phyloP scores from a whole-genome alignment of 2,329 filamentous ascomycete species.

The Nemania abortiva region DNA sequence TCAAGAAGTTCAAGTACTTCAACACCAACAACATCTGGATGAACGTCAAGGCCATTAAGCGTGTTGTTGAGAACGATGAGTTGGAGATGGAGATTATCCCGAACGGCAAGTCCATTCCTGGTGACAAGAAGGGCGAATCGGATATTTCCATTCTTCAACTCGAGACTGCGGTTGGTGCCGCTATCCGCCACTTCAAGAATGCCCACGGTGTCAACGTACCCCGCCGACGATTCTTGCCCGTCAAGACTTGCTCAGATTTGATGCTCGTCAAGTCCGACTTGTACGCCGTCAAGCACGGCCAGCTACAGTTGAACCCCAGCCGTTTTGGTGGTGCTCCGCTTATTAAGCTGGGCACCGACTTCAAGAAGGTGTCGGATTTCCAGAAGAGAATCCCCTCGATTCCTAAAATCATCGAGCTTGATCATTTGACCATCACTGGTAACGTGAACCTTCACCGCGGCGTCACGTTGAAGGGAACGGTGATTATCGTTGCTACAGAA shows the following conservation, averaged over 20 bases:
- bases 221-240: conserved; percentile 95
- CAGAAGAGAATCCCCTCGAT: conserved; percentile 88
- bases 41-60: conserved; percentile 97
- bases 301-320: conserved; percentile 95
- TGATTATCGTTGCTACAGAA: conserved; percentile 98
- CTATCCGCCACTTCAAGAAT: conserved; percentile 98
- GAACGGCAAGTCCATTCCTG: conserved; percentile 98
- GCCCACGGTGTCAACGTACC: conserved; percentile 99
- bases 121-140: conserved; percentile 99
- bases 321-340: conserved; percentile 96
- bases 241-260: conserved; percentile 99
- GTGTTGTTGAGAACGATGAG: conserved; percentile 97
- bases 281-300: conserved; percentile 98
- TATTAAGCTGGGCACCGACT: conserved; percentile 98
- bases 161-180: conserved; percentile 97
- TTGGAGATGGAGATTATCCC: conserved; percentile 99
- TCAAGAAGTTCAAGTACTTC: conserved; percentile 99
- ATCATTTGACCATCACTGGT: conserved; percentile 97
- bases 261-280: conserved; percentile 99
- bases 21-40: conserved; percentile 99
- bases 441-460: conserved; percentile 96
- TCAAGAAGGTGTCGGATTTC: conserved; percentile 99
- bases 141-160: conserved; percentile 98
- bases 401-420: conserved; percentile 89
- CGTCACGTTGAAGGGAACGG: conserved; percentile 96